A percentile compares a stretch with the other conserved stretches of the same genome.
phyloP scores from a whole-genome alignment of 352 stramenopile genomes.

The Aphanomyces invadans region DNA sequence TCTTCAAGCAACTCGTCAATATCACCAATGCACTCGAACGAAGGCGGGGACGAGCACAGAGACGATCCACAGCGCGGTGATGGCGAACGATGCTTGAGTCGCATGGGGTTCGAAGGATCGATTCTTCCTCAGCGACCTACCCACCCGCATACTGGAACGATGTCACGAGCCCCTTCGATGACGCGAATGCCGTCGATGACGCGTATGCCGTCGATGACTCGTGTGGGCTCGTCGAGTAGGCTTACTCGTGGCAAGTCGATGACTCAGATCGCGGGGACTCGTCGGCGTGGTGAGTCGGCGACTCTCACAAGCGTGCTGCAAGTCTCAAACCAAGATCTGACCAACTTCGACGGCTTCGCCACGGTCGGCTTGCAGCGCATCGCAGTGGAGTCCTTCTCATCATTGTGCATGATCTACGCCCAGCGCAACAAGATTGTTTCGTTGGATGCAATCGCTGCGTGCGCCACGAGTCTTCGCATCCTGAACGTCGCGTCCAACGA shows the following conservation, averaged over 20 bases:
- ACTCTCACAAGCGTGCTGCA: background rate
- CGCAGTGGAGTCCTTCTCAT: background rate
- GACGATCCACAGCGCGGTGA: background rate
- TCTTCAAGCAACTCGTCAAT: background rate
- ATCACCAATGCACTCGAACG: background rate
- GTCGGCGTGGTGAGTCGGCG: background rate
- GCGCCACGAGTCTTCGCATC: background rate
- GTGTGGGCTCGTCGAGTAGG: background rate
- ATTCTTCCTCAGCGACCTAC: background rate
- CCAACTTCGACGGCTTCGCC: background rate
- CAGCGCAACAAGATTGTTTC: slow-evolving; percentile 15
- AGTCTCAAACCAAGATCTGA: background rate
- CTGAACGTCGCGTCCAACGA: slow-evolving; percentile 19
- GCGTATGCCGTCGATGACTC: background rate
- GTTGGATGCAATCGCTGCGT: slow-evolving; percentile 2
- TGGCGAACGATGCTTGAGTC: background rate
- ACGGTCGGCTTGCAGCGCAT: background rate
- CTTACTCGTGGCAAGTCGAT: background rate
- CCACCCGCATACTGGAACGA: background rate
- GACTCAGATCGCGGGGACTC: background rate
- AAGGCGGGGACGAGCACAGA: background rate
- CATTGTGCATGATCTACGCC: slow-evolving; percentile 6
- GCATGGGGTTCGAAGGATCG: background rate
- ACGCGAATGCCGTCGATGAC: background rate
- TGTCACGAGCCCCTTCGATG: background rate